Base-by-base conservation (phyloP, 352 stramenopile genomes). In the Globisporangium cylindrosporum region DNA sequence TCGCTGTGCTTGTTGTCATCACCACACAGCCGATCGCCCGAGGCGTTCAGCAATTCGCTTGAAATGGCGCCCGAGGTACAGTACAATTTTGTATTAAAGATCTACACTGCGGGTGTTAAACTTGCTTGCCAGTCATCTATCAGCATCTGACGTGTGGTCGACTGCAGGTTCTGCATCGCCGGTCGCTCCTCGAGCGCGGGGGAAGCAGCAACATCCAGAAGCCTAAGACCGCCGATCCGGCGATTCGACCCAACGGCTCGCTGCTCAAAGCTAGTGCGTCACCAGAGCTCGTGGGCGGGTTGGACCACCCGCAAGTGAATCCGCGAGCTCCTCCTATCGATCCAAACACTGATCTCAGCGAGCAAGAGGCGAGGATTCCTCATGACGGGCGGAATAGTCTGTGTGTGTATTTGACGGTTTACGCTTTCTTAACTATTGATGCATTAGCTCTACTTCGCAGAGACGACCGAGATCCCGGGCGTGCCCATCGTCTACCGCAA, bases 401-500 rank as follows among this genome's bases (percentile, higher is more conserved):
- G 2, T 20, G 48, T 56, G 49, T 32, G 22, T 6, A 41, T 9
- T 24, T 36, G 8, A 7, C 9, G 18, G 25, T 15, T 6, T 7
- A 24, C 24, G 14, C 25, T 20, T 36, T 22, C 4, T 34, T 64
- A 0, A 43, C 36, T 34, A 49, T 22, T 59, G 29, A 24, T 14
- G 9, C 9, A 5, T 49, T 27, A 94, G 82, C 79, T 94, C 59
- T 88, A 85, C 63, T 93, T 94, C 74, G 81, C 76, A 66, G 84
- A 92, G 66, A 84, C 81, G n/a, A 68, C 78, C 10, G 82, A 91
- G 51, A 78, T 87, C 12, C 80, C 84, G 8, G 86, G 84, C 1
- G 80, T 93, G 0, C 86, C 84, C 2, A 84, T 93, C 46, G 83
- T 93, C 1, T 94, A 89, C 53, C 69, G 86, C 6, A 86, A 88